Base-by-base conservation (phyloP, 164 flowering plant species). In the Stephania japonica region DNA sequence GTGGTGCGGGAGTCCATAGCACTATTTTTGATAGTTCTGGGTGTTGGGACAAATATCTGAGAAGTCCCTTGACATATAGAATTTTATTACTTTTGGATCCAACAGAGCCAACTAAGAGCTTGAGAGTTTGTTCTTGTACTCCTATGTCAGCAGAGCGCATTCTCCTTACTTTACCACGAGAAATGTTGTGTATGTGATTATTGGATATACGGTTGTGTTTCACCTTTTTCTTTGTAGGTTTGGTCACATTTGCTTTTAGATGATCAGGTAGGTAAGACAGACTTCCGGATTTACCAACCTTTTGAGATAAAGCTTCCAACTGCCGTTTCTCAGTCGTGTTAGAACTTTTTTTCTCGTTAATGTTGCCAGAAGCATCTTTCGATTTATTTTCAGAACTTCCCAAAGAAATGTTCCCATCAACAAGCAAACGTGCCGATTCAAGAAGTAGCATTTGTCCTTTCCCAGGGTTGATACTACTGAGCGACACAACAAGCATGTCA, bases 21-120 rank as follows among this genome's bases (percentile, higher is more conserved):
- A 93, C 88, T n/a, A 84, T 79, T 72, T 85, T 85, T 59, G 95
- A 90, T 78, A 93, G 75, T 74, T 87, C 86, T 65, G 88, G 70
- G 77, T 91, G 91, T 68, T 77, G 81, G 53, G 91, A 84, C 75
- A 91, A 68, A 79, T 84, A 89, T 25, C 77, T 74, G 49, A 93
- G 84, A 69, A 93, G 83, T 71, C 78, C 88, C 77, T 90, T 93
- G 42, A 96, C 91, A 77, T 93, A 96, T 61, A 80, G 79, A 71
- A 90, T 85, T 84, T 93, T 90, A 74, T 93, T 96, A 83, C 98
- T 91, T 80, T 91, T 89, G 64, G 98, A 93, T 76, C 99, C 99
- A 42, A 93, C 92, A 44, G 99, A 96, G 74, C 99, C 99, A 77
- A 96, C 85, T 62, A 96, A 89, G 82, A 96, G 65, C 83, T 89